phyloP scores from a whole-genome alignment of 495 filamentous ascomycete species.

The Trichoderma virens region DNA sequence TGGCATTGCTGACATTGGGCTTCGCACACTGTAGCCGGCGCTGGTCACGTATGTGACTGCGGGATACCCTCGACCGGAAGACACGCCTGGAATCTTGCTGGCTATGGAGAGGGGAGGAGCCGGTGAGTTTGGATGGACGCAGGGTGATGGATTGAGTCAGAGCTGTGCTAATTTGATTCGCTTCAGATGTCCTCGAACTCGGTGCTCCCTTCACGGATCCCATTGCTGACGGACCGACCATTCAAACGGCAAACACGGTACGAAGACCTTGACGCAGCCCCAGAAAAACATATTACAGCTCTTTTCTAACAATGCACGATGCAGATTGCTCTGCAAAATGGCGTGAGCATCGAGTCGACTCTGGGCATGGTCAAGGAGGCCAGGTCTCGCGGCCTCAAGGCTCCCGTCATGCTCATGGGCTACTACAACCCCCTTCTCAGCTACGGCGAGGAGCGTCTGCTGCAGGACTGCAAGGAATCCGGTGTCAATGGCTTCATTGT shows the following conservation, averaged over 20 bases:
- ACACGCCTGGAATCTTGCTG: slow-evolving; percentile 75
- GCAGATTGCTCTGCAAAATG: slow-evolving; percentile 69
- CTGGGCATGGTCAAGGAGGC: slow-evolving; percentile 75
- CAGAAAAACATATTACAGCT: neutral
- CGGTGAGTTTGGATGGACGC: slow-evolving; percentile 44
- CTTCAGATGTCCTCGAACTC: slow-evolving; percentile 69
- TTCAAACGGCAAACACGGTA: slow-evolving; percentile 83
- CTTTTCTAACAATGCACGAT: neutral
- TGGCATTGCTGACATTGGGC: slow-evolving; percentile 14
- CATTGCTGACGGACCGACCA: slow-evolving; percentile 91
- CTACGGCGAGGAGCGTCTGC: slow-evolving; percentile 85
- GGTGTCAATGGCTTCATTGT: slow-evolving; percentile 97
- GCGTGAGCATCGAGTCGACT: slow-evolving; percentile 69
- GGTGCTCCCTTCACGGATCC: slow-evolving; percentile 96
- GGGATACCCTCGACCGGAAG: slow-evolving; percentile 77
- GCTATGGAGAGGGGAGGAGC: slow-evolving; percentile 90
- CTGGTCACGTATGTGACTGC: slow-evolving; percentile 95
- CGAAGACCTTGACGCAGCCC: slow-evolving; percentile 7
- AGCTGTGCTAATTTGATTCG: slow-evolving; percentile 2
- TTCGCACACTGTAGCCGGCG: slow-evolving; percentile 43
- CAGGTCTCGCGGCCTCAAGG: slow-evolving; percentile 62
- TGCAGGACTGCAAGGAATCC: slow-evolving; percentile 75
- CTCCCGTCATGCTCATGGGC: slow-evolving; percentile 90
- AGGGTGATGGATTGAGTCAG: neutral
- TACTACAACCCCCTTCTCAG: slow-evolving; percentile 95